Base-by-base conservation (phyloP, 768 basidiomycete species). In the Galerina marginata region DNA sequence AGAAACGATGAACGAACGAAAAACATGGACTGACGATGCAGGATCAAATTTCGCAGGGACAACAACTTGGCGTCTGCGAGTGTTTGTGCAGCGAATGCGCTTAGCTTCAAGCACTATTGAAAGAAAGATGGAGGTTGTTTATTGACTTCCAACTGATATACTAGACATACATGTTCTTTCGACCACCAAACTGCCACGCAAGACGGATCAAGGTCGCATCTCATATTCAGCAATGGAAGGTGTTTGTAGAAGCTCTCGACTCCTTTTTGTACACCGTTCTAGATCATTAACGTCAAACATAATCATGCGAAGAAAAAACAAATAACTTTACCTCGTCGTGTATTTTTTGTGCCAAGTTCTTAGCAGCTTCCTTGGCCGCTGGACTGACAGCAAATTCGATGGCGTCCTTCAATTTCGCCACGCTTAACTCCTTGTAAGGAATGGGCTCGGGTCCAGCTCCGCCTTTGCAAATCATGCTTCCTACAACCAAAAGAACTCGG, bases 401-500 rank as follows among this genome's bases (percentile, higher is more conserved):
- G 0, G 83, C 88, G n/a, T 82, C 79, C 9, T 76, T 75, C 36
- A 89, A 72, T 43, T 79, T 85, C 20, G 82, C 77, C 4, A 76
- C 74, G 6, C 67, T 77, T 12, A 89, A 72, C 16, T 80, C 70
- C 62, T 82, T 86, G 44, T 83, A 82, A 4, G 79, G 82, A 49
- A 87, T 87, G 2, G 86, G 86, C 50, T 79, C 74, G 0, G 87
- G 88, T 7, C 88, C 88, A 4, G 86, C 87, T 14, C 85, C 85
- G 6, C 86, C 82, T 62, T 79, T 79, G 52, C 83, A 74, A 20
- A 88, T 83, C 86, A 88, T 88, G 43, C 75, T 76, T n/a, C 86
- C 83, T 86, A 69, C 65, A 75, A 39, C 58, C 37, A 33, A 20
- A 20, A 20, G 20, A 26, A 45, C 36, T 46, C 29, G 2, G 29